phyloP scores from a whole-genome alignment of 1,284 basidiomycete species.

The Afroboletus lepidellus region DNA sequence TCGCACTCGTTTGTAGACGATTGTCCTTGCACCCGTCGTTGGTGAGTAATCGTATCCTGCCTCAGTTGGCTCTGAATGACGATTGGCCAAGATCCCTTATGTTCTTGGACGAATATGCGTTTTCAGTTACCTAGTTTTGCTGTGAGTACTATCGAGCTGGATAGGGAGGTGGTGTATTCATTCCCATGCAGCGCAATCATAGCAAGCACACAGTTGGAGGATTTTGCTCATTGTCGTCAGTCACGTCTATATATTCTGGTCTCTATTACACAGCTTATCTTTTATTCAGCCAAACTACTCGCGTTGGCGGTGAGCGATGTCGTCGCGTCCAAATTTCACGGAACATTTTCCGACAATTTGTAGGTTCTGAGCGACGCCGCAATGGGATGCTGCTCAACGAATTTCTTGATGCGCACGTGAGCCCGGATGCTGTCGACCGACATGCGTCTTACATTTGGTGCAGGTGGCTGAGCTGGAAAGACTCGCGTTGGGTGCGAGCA shows the following conservation, averaged over 20 bases:
- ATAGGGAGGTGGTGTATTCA: background rate
- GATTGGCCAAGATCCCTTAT: conserved; percentile 20
- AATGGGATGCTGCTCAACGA: conserved; percentile 24
- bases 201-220: background rate
- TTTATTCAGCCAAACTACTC: background rate
- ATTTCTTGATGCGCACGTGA: conserved; percentile 28
- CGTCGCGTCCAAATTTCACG: background rate
- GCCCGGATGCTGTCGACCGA: background rate
- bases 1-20: conserved; percentile 13
- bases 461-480: conserved; percentile 30
- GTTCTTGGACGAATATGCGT: conserved; percentile 13
- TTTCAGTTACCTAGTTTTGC: conserved; percentile 9
- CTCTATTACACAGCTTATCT: background rate
- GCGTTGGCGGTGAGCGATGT: background rate
- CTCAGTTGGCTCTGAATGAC: background rate
- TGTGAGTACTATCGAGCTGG: conserved; percentile 13
- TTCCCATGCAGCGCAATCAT: conserved; percentile 2
- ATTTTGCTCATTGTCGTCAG: conserved; percentile 15
- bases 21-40: conserved; percentile 18
- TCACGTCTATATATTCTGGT: background rate
- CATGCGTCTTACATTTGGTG: background rate
- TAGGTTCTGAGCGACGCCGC: background rate
- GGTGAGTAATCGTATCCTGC: conserved; percentile 12
- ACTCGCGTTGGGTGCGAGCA: conserved; percentile 7
- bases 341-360: background rate